Conservation (phyloP, 257 asterid species). For the Nicotiana benthamiana region DNA sequence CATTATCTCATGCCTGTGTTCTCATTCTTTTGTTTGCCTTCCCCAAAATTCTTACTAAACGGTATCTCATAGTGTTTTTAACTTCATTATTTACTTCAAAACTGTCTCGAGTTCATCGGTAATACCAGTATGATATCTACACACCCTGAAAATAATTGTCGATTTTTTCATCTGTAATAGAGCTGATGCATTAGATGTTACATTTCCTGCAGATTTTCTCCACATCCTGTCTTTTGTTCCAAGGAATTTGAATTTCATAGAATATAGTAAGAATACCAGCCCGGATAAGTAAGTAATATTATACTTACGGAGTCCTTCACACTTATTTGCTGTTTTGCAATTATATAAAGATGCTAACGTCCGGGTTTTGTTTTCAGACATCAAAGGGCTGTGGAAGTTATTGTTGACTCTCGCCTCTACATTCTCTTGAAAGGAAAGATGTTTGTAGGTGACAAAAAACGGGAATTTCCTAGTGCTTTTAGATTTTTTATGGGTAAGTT, state of each 20-base stretch:
- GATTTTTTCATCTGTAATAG: background rate
- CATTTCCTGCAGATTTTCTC: constrained; percentile 30
- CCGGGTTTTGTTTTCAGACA: constrained; percentile 12
- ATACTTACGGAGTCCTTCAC: background rate
- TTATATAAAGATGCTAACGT: constrained; percentile 2
- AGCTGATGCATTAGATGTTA: background rate
- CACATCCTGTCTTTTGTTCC: constrained; percentile 34
- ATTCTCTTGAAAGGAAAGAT: constrained; percentile 32
- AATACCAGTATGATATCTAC: background rate
- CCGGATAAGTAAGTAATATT: constrained; percentile 21
- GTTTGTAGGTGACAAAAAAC: constrained; percentile 28
- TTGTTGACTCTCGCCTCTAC: constrained; percentile 40
- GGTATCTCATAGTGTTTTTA: background rate
- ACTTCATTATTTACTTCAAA: background rate
- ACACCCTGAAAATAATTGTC: background rate
- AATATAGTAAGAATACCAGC: constrained; percentile 14
- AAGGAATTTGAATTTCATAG: constrained; percentile 29
- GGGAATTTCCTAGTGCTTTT: constrained; percentile 27
- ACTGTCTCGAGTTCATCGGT: background rate
- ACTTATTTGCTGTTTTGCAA: background rate
- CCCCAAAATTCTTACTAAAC: background rate
- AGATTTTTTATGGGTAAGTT: constrained; percentile 13
- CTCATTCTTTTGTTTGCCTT: background rate
- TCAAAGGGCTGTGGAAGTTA: constrained; percentile 20
- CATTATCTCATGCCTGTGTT: background rate